Evolutionary conservation across 345 rosid genomes (phyloP), one percentile per base, ranked within the genome.

Genomic region (Rhodomyrtus tomentosa): DNA sequence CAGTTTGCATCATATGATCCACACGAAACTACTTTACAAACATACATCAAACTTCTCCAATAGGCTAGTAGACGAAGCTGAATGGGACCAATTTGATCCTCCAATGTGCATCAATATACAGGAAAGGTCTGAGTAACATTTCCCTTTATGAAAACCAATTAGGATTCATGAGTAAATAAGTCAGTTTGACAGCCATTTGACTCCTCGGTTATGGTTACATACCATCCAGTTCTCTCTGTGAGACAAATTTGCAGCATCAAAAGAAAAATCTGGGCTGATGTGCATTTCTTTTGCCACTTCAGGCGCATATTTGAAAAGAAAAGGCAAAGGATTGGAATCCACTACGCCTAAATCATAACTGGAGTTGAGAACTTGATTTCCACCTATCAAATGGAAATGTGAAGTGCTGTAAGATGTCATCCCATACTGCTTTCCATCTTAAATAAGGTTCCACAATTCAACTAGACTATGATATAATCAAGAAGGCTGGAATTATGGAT

Each of bases 281-380:
- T 89, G 84, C 91, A 97, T 85, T 59, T 86, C 91, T 90, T 90
- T 88, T 32, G 96, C 95, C 83, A 90, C 91, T 86, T 94, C 94
- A 27, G 99, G 98, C 45, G 92, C 92, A 84, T 91, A 82, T 86
- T 95, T 93, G 81, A 94, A 95, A 82, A 97, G 83, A 91, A 95
- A 95, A 87, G 82, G 84, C 80, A 95, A 88, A 27, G 96, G 89
- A 82, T 95, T 97, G 89, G 99, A 92, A 91, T 97, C 99, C 87
- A 92, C 91, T 29, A 95, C 92, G 11, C 95, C 88, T 85, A 97
- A 87, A 87, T 93, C 98, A 40, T 94, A 95, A 87, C 91, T 94
- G 85, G 96, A 92, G 84, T 91, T 90, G 59, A 89, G 85, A 81
- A 97, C 84, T 83, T 87, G 88, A 87, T 90, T 90, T 87, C 88